Conservation (phyloP, 1,284 basidiomycete genomes). For the Ustilago loliicola region DNA sequence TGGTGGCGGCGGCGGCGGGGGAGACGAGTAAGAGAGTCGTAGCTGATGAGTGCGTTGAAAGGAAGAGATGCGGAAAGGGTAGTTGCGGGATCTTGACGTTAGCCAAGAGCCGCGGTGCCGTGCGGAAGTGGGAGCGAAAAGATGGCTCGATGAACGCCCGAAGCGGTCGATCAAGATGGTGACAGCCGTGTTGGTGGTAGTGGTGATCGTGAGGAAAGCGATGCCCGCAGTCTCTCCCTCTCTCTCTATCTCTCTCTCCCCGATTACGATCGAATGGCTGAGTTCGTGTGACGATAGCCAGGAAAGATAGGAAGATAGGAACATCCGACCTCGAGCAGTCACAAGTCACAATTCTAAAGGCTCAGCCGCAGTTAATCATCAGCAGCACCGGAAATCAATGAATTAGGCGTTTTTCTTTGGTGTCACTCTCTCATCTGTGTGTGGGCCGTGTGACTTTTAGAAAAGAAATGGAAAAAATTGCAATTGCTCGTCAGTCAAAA, state of each 20-base stretch:
- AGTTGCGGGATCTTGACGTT: background rate
- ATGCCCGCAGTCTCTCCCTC: background rate
- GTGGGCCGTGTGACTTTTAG: constrained; percentile 2
- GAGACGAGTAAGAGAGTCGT: background rate
- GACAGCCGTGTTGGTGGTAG: background rate
- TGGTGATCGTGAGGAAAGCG: background rate
- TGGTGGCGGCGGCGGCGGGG: background rate
- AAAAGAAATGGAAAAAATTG: constrained; percentile 4
- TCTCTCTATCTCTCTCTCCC: background rate
- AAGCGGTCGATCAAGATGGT: background rate
- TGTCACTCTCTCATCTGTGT: background rate
- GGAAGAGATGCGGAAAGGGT: background rate
- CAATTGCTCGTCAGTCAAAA: constrained; percentile 11
- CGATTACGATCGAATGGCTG: background rate
- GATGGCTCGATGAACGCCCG: background rate
- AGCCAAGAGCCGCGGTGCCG: background rate
- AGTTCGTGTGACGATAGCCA: constrained; percentile 6
- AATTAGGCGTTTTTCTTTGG: background rate
- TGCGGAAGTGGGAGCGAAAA: background rate
- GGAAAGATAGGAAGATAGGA: constrained; percentile 1
- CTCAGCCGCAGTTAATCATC: background rate
- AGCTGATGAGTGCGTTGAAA: background rate
- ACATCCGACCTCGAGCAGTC: background rate
- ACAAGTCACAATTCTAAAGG: background rate
- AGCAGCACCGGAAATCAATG: background rate